Conservation (phyloP, 2,329 filamentous ascomycete genomes). For the Rasamsonia emersonii region DNA sequence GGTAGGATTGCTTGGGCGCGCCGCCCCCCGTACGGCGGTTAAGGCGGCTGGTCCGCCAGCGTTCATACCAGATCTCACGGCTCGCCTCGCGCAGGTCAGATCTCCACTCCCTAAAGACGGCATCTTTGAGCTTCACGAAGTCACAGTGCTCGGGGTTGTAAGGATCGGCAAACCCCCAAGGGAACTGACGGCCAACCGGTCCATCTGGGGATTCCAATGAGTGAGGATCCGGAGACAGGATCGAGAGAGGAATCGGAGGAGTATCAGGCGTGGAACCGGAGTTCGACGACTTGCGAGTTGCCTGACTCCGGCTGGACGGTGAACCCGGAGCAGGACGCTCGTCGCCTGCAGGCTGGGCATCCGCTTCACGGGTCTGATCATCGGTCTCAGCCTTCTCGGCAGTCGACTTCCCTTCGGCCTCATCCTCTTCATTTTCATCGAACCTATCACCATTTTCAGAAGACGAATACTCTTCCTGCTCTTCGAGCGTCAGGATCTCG, state of each 20-base stretch:
- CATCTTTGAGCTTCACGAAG: constrained; percentile 81
- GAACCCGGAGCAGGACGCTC: constrained; percentile 25
- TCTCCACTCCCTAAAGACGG: constrained; percentile 90
- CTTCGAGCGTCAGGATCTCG: constrained; percentile 74
- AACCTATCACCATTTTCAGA: constrained; percentile 33
- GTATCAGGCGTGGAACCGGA: constrained; percentile 26
- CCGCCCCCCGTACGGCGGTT: constrained; percentile 23
- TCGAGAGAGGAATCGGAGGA: constrained; percentile 77
- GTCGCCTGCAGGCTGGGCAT: constrained; percentile 9
- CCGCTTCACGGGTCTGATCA: constrained; percentile 18
- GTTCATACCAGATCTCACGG: constrained; percentile 88
- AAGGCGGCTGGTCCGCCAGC: constrained; percentile 64
- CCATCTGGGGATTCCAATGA: constrained; percentile 44
- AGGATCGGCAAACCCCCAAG: constrained; percentile 95
- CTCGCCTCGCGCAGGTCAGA: constrained; percentile 82
- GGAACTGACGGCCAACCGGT: constrained; percentile 72
- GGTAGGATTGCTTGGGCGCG: constrained; percentile 17
- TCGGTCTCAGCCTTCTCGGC: constrained; percentile 12
- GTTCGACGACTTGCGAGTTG: constrained; percentile 38
- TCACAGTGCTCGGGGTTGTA: constrained; percentile 90
- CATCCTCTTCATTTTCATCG: constrained; percentile 44
- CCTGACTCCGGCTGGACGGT: constrained; percentile 27
- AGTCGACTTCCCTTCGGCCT: constrained; percentile 14
- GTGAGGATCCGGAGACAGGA: constrained; percentile 89
- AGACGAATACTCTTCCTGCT: constrained; percentile 59